Conservation (phyloP, 208 protist species). For the Wallacemonas rigidus region DNA sequence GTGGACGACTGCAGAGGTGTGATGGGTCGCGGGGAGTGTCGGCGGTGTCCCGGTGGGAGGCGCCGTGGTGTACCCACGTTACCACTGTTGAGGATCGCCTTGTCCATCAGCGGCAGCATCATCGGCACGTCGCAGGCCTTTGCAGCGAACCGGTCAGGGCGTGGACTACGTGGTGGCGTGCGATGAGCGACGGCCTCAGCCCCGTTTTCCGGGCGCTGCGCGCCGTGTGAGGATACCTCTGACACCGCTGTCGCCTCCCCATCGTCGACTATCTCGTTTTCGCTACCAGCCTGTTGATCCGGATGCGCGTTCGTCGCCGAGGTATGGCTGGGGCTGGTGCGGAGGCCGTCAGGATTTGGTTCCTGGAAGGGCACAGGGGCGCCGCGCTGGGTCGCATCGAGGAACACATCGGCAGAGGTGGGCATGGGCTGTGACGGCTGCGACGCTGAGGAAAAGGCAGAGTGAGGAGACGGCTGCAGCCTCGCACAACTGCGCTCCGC, state of each 20-base stretch:
- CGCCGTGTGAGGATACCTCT: neutral
- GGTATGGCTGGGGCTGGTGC: neutral
- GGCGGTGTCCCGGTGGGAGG: neutral
- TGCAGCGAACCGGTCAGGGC: constrained; percentile 3
- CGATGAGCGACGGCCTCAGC: neutral
- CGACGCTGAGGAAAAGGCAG: neutral
- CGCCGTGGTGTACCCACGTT: neutral
- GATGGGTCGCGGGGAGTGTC: constrained; percentile 4
- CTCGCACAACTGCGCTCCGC: neutral
- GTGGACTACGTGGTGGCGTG: constrained; percentile 7
- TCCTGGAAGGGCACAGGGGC: constrained; percentile 1
- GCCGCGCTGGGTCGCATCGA: neutral
- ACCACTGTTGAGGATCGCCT: neutral
- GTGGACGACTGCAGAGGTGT: constrained; percentile 4
- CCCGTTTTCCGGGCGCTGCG: neutral
- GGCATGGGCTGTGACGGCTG: neutral
- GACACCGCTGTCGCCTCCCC: neutral
- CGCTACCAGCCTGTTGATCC: too few relatives aligned
- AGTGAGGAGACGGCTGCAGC: neutral
- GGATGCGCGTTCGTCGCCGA: too few relatives aligned
- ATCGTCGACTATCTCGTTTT: too few relatives aligned
- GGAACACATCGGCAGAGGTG: neutral
- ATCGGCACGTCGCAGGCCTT: constrained; percentile 7
- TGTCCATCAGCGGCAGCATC: neutral
- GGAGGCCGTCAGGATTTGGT: neutral